These are phyloP conservation scores for Clavispora carvajalis DNA, from an alignment of 805 yeast species.

Conservation along the genomic window DNA sequence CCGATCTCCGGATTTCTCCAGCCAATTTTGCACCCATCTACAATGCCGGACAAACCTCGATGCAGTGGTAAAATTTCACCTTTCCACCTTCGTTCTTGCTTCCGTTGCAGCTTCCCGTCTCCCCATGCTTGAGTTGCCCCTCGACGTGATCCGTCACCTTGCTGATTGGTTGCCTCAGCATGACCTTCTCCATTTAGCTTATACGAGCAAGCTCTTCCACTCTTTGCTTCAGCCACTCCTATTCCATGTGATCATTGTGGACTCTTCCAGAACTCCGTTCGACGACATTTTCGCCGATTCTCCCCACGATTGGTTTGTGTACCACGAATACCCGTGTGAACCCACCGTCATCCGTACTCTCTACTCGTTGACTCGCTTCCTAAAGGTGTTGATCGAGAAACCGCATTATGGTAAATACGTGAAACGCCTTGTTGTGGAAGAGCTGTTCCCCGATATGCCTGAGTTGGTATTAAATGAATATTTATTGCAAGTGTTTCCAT, in stretches of 20 bases:
- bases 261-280: conserved; percentile 8
- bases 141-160: conserved; percentile 6
- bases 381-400: conserved; percentile 6
- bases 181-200: conserved; percentile 9
- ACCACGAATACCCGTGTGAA: background rate
- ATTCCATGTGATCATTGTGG: conserved; percentile 9
- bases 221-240: conserved; percentile 5
- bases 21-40: conserved; percentile 13
- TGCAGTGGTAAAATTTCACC: background rate
- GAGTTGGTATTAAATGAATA: conserved; percentile 6
- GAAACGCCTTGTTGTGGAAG: conserved; percentile 4
- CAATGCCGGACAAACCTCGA: background rate
- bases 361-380: conserved; percentile 10
- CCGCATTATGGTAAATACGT: conserved; percentile 6
- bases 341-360: conserved; percentile 14
- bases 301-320: background rate
- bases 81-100: background rate
- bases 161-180: conserved; percentile 8
- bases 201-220: conserved; percentile 6
- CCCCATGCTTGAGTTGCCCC: conserved; percentile 4
- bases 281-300: conserved; percentile 1
- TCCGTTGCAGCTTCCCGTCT: no score
- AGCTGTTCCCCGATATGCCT: conserved; percentile 12
- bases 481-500: conserved; percentile 6
- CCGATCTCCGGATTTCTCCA: conserved; percentile 16